Conservation (phyloP, 805 yeast genomes). For the Danielozyma ontarioensis region DNA sequence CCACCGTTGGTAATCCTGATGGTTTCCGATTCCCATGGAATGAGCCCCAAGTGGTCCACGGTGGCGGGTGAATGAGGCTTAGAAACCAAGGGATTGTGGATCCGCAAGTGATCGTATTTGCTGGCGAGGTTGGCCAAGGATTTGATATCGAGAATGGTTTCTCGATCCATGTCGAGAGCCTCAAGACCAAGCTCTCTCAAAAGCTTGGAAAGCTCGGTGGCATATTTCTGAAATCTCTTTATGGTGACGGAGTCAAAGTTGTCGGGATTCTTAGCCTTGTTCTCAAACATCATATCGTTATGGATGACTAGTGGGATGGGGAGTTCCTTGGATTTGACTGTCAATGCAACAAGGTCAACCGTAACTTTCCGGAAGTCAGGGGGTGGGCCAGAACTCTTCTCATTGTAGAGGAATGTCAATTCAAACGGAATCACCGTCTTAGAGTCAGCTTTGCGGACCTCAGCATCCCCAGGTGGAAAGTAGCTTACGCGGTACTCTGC, state of each 20-base stretch:
- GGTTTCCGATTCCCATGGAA: constrained; percentile 15
- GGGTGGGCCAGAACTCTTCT: constrained; percentile 8
- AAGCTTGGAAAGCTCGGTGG: constrained; percentile 20
- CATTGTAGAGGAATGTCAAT: constrained; percentile 19
- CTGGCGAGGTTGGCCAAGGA: constrained; percentile 26
- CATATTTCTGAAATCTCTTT: constrained; percentile 26
- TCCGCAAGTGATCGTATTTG: constrained; percentile 21
- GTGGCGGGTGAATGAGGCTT: not conserved
- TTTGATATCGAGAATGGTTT: constrained; percentile 23
- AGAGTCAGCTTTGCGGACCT: too few species aligned
- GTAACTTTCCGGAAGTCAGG: constrained; percentile 23
- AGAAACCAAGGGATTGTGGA: constrained; percentile 12
- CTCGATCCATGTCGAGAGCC: constrained; percentile 21
- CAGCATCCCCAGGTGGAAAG: too few species aligned
- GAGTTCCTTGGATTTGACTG: constrained; percentile 24
- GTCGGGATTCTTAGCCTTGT: constrained; percentile 21
- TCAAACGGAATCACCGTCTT: constrained; percentile 26
- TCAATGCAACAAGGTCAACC: constrained; percentile 26
- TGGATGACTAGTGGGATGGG: constrained; percentile 33
- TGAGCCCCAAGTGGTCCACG: constrained; percentile 5
- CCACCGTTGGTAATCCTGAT: constrained; percentile 1
- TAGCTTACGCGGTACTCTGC: constrained; percentile 23
- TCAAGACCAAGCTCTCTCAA: constrained; percentile 18
- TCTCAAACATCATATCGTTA: constrained; percentile 31
- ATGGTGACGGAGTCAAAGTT: constrained; percentile 28